phyloP scores from a whole-genome alignment of 495 filamentous ascomycete species.

The Stereocaulon alpinum region DNA sequence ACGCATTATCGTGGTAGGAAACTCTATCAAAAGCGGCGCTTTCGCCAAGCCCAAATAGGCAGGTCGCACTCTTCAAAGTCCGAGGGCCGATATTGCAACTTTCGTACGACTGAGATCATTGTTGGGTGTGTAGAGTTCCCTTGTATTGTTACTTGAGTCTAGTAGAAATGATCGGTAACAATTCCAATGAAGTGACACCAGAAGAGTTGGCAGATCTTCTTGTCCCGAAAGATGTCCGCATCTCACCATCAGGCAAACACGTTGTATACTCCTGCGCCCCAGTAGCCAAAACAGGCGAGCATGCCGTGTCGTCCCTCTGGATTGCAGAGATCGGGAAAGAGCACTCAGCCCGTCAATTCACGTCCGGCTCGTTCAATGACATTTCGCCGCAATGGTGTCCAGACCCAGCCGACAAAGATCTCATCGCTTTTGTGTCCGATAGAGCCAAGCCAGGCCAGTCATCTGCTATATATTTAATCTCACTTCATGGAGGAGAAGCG shows the following conservation, averaged over 20 bases:
- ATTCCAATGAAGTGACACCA: background rate
- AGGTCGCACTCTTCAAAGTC: no score
- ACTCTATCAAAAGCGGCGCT: no score
- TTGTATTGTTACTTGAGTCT: no score
- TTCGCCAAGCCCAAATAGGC: no score
- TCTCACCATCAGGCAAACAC: constrained; percentile 20
- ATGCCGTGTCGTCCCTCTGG: constrained; percentile 18
- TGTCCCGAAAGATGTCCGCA: constrained; percentile 14
- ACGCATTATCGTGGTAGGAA: no score
- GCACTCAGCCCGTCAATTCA: constrained; percentile 21
- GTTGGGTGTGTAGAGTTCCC: no score
- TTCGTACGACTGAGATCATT: no score
- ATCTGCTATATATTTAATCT: constrained; percentile 22
- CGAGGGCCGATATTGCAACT: no score
- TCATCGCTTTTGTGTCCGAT: constrained; percentile 24
- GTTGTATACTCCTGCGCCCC: constrained; percentile 17
- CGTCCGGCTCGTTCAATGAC: constrained; percentile 20
- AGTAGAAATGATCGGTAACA: no score
- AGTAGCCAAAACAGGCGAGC: constrained; percentile 12
- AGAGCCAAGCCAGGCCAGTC: constrained; percentile 18
- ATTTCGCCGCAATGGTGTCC: constrained; percentile 18
- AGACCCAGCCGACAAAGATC: background rate
- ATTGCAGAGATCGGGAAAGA: constrained; percentile 19
- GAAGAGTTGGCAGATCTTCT: constrained; percentile 18
- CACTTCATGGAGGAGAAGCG: constrained; percentile 9